Percentiles rank a stretch among this genome's conserved stretches.
These are phyloP conservation scores for Dendrocalamus latiflorus DNA, from an alignment of 202 grass and related monocot genomes.

Conservation along the genomic window DNA sequence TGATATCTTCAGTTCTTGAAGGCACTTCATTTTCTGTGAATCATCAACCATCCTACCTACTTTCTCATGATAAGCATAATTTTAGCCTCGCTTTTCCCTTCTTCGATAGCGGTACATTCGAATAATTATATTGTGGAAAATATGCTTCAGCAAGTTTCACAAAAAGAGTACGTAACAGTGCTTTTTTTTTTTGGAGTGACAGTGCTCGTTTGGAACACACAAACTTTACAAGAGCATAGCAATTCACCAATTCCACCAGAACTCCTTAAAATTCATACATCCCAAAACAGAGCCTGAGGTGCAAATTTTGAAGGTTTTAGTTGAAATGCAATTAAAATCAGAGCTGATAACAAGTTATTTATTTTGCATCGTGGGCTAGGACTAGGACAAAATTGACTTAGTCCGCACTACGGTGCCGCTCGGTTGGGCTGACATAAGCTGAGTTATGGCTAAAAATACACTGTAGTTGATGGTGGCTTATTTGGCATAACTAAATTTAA, in stretches of 20 bases:
- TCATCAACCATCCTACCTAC: background rate
- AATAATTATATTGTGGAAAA: background rate
- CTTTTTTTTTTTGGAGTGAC: too few relatives aligned
- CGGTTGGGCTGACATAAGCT: too few relatives aligned
- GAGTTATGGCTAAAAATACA: too few relatives aligned
- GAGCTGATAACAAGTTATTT: background rate
- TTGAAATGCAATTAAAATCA: background rate
- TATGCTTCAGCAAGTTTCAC: too few relatives aligned
- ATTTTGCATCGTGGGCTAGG: background rate
- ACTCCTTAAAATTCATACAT: too few relatives aligned
- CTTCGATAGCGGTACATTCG: background rate
- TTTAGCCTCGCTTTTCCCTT: background rate
- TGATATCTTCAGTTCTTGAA: background rate
- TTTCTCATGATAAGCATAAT: conserved; percentile 4
- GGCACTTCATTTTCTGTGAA: background rate
- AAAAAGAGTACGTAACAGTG: too few relatives aligned
- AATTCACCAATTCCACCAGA: background rate
- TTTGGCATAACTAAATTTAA: too few relatives aligned
- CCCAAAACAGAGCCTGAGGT: background rate
- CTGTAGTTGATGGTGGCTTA: too few relatives aligned
- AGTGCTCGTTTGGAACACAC: background rate
- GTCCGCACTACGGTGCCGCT: too few relatives aligned
- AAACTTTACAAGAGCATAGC: background rate
- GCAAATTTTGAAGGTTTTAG: background rate
- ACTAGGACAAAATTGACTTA: too few relatives aligned